Conservation (phyloP, 2,329 filamentous ascomycete species). For the Fusarium keratoplasticum region DNA sequence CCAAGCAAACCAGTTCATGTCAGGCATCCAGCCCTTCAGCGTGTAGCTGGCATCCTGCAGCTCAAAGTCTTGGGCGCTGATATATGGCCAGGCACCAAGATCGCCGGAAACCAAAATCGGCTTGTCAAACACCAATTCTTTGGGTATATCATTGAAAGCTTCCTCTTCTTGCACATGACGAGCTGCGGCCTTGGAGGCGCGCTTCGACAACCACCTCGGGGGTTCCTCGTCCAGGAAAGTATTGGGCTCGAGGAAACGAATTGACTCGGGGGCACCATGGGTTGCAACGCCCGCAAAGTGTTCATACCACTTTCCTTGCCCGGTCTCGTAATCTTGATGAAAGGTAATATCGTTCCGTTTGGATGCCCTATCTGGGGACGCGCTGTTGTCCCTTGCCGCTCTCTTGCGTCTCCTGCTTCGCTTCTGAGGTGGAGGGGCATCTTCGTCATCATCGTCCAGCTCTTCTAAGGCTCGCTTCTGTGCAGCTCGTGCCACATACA, state of each 20-base stretch:
- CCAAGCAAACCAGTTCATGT: constrained; percentile 51
- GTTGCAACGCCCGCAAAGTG: constrained; percentile 25
- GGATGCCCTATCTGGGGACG: constrained; percentile 5
- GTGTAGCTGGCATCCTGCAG: constrained; percentile 53
- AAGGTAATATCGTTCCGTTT: constrained; percentile 22
- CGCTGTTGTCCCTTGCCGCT: not conserved
- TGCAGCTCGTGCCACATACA: constrained; percentile 57
- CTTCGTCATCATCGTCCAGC: constrained; percentile 33
- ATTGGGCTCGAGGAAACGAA: constrained; percentile 58
- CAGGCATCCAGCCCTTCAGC: constrained; percentile 59
- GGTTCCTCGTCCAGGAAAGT: constrained; percentile 51
- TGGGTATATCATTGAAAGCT: not conserved
- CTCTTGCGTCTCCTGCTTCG: constrained; percentile 37
- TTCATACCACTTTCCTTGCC: constrained; percentile 30
- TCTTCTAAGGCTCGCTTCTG: constrained; percentile 48
- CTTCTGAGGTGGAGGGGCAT: constrained; percentile 32
- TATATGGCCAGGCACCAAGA: constrained; percentile 48
- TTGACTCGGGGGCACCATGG: constrained; percentile 28
- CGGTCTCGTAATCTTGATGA: constrained; percentile 25
- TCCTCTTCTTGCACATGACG: constrained; percentile 15
- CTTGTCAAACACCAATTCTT: constrained; percentile 32
- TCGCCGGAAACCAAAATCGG: constrained; percentile 40
- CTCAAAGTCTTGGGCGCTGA: constrained; percentile 51
- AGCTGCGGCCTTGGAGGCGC: constrained; percentile 12
- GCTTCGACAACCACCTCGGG: constrained; percentile 1